Base-by-base conservation (phyloP, 148 eudicot genomes). In the Persicaria tinctoria region DNA sequence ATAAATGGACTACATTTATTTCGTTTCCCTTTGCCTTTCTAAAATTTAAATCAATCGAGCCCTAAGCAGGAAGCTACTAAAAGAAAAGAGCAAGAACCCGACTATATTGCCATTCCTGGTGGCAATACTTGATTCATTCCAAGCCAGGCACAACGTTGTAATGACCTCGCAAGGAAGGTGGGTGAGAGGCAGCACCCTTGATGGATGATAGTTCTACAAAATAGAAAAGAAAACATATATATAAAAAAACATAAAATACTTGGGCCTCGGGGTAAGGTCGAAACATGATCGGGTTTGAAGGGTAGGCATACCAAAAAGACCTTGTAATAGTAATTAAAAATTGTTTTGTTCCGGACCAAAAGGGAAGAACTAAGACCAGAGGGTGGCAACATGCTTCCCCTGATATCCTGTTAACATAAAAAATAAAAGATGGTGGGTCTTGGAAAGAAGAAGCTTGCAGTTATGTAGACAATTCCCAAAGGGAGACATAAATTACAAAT, bases 181-280 rank as follows among this genome's bases (percentile, higher is more conserved):
- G 41, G 49, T 51, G 13, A 72, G 57, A 12, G 57, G 6, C 7
- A 72, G 74, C 6, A 72, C 74, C 38, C 55, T 47, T 13, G 74
- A 48, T 17, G 74, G 74, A 72, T 72, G 74, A 49, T 72, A 72
- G 2, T 7, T 48, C 74, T 72, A 18, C 69, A 64, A 5, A 18
- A 32, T 20, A 20, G 23, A 20, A 20, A 20, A 64, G 32, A 17
- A 64, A 64, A 17, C 6, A 6, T 8, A 3, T 4, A 64, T 18
- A 64, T 8, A 5, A 13, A 64, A 18, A 7, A 20, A 20, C 23
- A 20, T 20, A 20, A 20, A 20, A 20, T 20, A 20, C 23, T 20
- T 20, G 23, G 23, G 23, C 23, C 23, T 5, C 41, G 38, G 9
- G 45, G 16, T 10, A 14, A 2, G 9, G 45, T 38, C 12, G 49